These are phyloP conservation scores for Pythium myriotylum DNA, from an alignment of 352 stramenopile species.

Conservation along the genomic window DNA sequence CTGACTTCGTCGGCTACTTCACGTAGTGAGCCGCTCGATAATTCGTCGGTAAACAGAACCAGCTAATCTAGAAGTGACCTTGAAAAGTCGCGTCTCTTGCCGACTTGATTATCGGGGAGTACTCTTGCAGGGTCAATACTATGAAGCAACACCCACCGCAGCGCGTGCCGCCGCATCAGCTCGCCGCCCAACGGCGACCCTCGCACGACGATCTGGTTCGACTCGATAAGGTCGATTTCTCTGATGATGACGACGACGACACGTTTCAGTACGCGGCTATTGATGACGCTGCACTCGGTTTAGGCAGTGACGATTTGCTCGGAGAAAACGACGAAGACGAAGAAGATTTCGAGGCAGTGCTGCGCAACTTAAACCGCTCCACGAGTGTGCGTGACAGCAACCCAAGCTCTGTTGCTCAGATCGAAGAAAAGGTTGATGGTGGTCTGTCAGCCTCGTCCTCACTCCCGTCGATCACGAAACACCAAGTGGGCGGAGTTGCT, in stretches of 20 bases:
- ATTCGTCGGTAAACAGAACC: no score
- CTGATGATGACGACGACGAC: conserved; percentile 84
- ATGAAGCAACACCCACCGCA: conserved; percentile 27
- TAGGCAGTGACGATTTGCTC: conserved; percentile 60
- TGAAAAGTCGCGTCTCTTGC: conserved; percentile 22
- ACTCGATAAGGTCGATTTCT: conserved; percentile 85
- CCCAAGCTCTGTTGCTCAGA: background rate
- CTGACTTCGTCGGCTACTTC: no score
- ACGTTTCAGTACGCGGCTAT: conserved; percentile 82
- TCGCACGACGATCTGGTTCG: conserved; percentile 80
- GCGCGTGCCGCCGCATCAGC: conserved; percentile 27
- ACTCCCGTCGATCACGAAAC: conserved; percentile 28
- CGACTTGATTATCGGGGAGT: background rate
- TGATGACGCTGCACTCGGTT: conserved; percentile 51
- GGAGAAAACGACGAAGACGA: conserved; percentile 84
- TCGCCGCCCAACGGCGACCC: conserved; percentile 29
- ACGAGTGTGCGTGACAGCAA: conserved; percentile 31
- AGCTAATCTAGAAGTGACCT: no score
- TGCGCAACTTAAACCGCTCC: conserved; percentile 74
- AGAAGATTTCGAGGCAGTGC: conserved; percentile 85
- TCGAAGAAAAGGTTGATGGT: conserved; percentile 15
- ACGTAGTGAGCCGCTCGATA: no score
- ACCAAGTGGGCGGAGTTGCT: background rate
- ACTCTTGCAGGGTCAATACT: background rate
- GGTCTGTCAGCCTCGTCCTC: conserved; percentile 19